Base-by-base conservation (phyloP, 768 basidiomycete genomes). In the Psilocybe tampanensis region DNA sequence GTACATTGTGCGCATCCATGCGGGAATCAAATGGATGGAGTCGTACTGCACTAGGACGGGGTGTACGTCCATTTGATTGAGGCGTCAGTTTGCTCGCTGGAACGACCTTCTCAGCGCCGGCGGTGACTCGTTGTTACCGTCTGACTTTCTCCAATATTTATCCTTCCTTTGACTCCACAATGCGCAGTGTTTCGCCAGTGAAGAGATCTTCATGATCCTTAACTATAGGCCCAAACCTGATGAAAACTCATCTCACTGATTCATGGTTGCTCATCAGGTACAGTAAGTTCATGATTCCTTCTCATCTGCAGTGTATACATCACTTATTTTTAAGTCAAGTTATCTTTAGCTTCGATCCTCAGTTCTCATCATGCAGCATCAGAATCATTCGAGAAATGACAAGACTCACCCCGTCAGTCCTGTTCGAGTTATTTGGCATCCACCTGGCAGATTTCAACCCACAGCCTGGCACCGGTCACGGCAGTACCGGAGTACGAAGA, bases 381-480 rank as follows among this genome's bases (percentile, higher is more conserved):
- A 39, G 36, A 39, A 39, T 39, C 36, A 39, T 39, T 13, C 36
- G 36, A 39, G n/a, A 5, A 9, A 13, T 39, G 36, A 39, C 36
- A 39, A 39, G 36, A n/a, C 36, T 39, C 36, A n/a, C 36, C 36
- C 4, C 29, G 9, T 9, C 29, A 5, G 29, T 29, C 36, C 36
- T 39, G 36, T 39, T 39, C 12, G 36, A 39, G n/a, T 15, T 39
- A 39, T 39, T 39, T 39, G 36, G 33, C 33, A 34, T 34, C 15
- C 33, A 34, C 15, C n/a, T 34, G 33, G 36, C 36, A 39, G 36
- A 39, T 39, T 39, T n/a, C 4, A n/a, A 15, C 36, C 13, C 4
- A 13, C 12, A 39, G 3, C n/a, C 12, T 49, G 55, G 42, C 55
- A 24, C 26, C 55, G 47, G 47, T 32, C 42, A 43, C 56, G 51